Base-by-base conservation (phyloP, 2,329 filamentous ascomycete genomes). In the Purpureocillium takamizusanense region DNA sequence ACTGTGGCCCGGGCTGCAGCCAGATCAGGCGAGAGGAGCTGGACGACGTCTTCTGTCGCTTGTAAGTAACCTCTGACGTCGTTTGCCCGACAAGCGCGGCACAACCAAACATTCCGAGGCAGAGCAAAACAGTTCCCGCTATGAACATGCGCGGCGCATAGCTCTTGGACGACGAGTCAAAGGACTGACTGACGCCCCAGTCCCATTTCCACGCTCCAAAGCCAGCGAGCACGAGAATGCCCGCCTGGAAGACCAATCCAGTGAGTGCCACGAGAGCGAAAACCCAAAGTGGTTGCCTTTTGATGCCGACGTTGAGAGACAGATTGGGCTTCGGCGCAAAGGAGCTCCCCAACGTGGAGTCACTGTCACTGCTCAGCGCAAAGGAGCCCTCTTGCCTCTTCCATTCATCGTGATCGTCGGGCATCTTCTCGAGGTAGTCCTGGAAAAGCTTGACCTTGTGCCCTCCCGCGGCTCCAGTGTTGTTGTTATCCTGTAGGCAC, bases 1-100 rank as follows among this genome's bases (percentile, higher is more conserved):
- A 37, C 12, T 51, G 47, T 3, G 35, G 37, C 0, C 50, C 50
- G 2, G 49, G 49, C 21, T 52, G 47, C 6, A 52, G 31, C 49
- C 49, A 51, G 12, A 45, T 28, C 4, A 51, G 25, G 4, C 36
- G 37, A 4, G 23, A 17, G 11, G 32, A 11, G 23, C n/a, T 25
- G 32, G 18, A 21, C n/a, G 34, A 33, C 10, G 13, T 6, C 21
- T 25, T 33, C 4, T 17, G 15, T 12, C 40, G 39, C 16, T 33
- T 29, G 23, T 42, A 45, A 4, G 32, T 29, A 31, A 42, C 30
- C 12, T 51, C 48, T 10, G 37, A 25, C 8, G 49, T 50, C 2
- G 40, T 43, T 27, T 51, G 40, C 0, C 46, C 46, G 35, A 52
- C 44, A 17, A 51, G 41, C 14, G 37, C 39, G 8, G 50, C 50